Evolutionary conservation across 306 rosid species (phyloP).

Genomic region (Cicer yamashitae): DNA sequence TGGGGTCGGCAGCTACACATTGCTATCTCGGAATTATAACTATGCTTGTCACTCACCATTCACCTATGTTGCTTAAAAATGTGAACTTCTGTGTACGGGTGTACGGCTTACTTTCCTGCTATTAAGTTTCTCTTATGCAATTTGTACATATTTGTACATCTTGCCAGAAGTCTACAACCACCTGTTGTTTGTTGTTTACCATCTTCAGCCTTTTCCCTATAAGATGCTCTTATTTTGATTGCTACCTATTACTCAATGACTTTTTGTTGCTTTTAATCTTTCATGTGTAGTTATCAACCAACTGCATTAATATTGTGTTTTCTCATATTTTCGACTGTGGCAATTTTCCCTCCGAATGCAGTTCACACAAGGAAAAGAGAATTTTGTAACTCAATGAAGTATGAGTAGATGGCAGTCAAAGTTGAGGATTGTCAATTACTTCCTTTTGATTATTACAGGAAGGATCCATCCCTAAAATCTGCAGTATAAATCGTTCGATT

Average conservation of each 20-base stretch:
- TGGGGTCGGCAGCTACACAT: not conserved
- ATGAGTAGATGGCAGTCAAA: conserved; percentile 49
- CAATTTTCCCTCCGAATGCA: conserved; percentile 30
- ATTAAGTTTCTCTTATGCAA: not conserved
- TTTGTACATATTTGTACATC: not conserved
- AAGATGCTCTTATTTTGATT: conserved; percentile 7
- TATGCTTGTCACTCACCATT: not conserved
- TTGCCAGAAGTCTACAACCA: conserved; percentile 4
- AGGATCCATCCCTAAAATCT: conserved; percentile 40
- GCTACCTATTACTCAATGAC: not conserved
- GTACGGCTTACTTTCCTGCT: not conserved
- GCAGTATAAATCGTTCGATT: conserved; percentile 36
- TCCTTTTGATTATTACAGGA: conserved; percentile 38
- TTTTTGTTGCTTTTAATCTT: conserved; percentile 25
- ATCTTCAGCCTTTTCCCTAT: not conserved
- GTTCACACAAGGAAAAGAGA: conserved; percentile 33
- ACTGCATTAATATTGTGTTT: conserved; percentile 36
- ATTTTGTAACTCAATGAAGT: conserved; percentile 44
- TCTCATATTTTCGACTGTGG: conserved; percentile 38
- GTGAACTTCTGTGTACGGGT: not conserved
- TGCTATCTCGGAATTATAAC: not conserved
- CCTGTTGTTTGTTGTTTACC: not conserved
- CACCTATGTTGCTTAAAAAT: not conserved
- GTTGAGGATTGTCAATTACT: conserved; percentile 43
- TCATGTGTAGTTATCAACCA: not conserved